Evolutionary conservation across 2,329 filamentous ascomycete genomes (phyloP).

Genomic region (Aspergillus ustus): DNA sequence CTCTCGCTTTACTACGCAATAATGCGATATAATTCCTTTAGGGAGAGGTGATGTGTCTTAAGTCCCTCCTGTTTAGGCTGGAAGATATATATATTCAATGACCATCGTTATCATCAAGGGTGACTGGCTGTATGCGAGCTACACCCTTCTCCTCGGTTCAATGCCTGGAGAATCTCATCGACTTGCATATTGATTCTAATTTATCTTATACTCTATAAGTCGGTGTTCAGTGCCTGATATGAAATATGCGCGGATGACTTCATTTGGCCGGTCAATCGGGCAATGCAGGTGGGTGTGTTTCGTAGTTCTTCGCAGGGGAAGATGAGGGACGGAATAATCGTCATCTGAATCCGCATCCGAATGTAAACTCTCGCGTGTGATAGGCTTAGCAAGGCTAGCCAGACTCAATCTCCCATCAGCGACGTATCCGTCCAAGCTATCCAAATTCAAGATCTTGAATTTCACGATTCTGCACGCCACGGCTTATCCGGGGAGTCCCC

Average conservation of each 20-base stretch:
- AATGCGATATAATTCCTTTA: conserved; percentile 11
- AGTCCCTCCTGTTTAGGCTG: conserved; percentile 6
- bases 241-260: too few relatives aligned
- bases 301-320: too few relatives aligned
- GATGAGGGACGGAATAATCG: too few relatives aligned
- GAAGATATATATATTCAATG: conserved; percentile 15
- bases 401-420: too few relatives aligned
- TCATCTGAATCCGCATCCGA: too few relatives aligned
- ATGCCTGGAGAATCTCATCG: conserved; percentile 2
- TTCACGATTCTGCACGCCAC: not conserved
- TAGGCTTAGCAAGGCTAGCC: too few relatives aligned
- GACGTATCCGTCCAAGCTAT: too few relatives aligned
- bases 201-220: conserved; percentile 16
- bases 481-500: not conserved
- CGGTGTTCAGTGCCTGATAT: conserved; percentile 10
- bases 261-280: too few relatives aligned
- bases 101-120: not conserved
- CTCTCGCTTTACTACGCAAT: conserved; percentile 13
- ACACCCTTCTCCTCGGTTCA: too few relatives aligned
- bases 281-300: too few relatives aligned
- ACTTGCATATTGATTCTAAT: conserved; percentile 12
- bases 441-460: too few relatives aligned
- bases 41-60: conserved; percentile 9
- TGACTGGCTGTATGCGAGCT: conserved; percentile 6
- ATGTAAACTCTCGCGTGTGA: too few relatives aligned